Evolutionary conservation across 805 yeast genomes (phyloP), one percentile per base, ranked within the genome.

Genomic region (Ogataea ramenticola): DNA sequence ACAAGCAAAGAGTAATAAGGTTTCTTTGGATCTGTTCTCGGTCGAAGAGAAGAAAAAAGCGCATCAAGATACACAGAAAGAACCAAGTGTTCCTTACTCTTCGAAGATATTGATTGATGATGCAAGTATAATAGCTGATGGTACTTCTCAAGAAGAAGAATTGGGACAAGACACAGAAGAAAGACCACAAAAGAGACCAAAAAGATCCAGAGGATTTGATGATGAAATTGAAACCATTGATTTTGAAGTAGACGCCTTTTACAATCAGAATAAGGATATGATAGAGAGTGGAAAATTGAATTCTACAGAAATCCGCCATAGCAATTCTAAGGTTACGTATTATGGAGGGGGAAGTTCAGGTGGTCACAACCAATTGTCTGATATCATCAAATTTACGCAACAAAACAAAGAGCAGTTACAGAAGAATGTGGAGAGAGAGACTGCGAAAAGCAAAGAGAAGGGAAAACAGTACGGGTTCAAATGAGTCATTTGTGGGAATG

Each of bases 241-340:
- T 19, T 58, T 68, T 46, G 55, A 59, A 43, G 60, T 71, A 50
- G 61, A 57, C 40, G 57, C 64, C 12, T 71, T 69, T 45, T 72
- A 72, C 44, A 42, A 51, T 12, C 46, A 54, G 24, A 69, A 71
- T 46, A 57, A 55, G 24, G 38, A 52, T 15, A 48, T 60, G 33
- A 61, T 61, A 14, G 51, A 49, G 22, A 41, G 51, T 1, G 75
- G 74, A 1, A 57, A 58, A 20, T 53, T 68, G 32, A 61, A 65
- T 46, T 47, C 50, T 22, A 45, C 48, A 1, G 51, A 51, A 12
- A 45, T 50, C 14, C 45, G 49, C 19, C 46, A 40, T 10, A 43
- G 49, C 34, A 46, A 51, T 39, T 48, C 57, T 15, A 47, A 54
- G 12, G 46, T 61, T 12, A 55, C 48, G 30, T 57, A 55, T 33